Conservation (phyloP, 2,329 filamentous ascomycete species). For the Diaporthe vexans region DNA sequence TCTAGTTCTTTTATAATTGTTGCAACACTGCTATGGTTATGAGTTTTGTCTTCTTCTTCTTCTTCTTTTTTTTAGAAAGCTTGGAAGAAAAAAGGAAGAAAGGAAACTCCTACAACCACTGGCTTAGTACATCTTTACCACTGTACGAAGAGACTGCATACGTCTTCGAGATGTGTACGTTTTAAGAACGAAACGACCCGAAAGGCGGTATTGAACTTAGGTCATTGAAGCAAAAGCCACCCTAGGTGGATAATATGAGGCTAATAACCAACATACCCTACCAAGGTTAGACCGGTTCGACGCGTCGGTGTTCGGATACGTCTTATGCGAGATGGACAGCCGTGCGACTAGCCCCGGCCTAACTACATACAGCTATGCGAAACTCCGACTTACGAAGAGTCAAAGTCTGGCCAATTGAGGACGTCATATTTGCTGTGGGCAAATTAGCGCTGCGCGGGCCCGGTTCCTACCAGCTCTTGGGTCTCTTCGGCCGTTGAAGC, state of each 20-base stretch:
- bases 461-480: not conserved
- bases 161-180: too few relatives aligned
- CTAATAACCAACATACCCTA: not conserved
- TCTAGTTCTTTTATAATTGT: too few relatives aligned
- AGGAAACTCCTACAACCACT: too few relatives aligned
- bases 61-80: too few relatives aligned
- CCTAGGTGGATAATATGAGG: not conserved
- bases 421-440: not conserved
- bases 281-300: too few relatives aligned
- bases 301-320: conserved; percentile 6
- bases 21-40: too few relatives aligned
- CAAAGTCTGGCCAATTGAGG: not conserved
- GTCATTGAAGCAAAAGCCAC: not conserved
- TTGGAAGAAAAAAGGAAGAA: too few relatives aligned
- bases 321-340: conserved; percentile 3
- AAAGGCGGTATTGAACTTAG: too few relatives aligned
- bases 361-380: conserved; percentile 9
- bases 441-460: not conserved
- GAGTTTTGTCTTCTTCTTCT: too few relatives aligned
- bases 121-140: too few relatives aligned
- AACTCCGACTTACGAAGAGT: not conserved
- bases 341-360: not conserved
- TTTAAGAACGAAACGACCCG: too few relatives aligned
- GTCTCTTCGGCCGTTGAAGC: conserved; percentile 13
- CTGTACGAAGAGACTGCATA: too few relatives aligned